Evolutionary conservation across 345 rosid genomes (phyloP), one percentile per base, ranked within the genome.

Genomic region (Brassica juncea): DNA sequence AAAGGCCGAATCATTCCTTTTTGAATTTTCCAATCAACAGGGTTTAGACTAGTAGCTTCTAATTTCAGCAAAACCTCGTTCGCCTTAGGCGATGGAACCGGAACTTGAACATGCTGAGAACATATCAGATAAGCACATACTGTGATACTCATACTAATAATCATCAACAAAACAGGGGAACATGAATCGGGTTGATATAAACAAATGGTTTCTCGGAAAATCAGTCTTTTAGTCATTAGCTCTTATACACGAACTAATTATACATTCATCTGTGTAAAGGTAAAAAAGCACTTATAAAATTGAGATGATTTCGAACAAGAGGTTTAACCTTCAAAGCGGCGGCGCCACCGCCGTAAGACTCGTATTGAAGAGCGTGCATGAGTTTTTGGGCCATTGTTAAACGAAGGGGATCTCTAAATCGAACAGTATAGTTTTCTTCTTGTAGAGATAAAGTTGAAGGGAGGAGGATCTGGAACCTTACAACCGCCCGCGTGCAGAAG

Each of bases 21-120:
- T 60, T 92, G 97, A 0, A 85, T 84, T 73, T 88, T 92, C 93
- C 91, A 87, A 71, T 90, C 97, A 54, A 84, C 74, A 8, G 97
- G 94, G 79, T 92, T 92, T 5, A 92, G 15, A 74, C 83, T 82
- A 28, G 77, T 73, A 2, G 94, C 94, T 82, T 92, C 91, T 49
- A 86, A 2, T 76, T 86, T 92, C n/a, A 92, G 6, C 80, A 83
- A 79, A 64, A 89, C 84, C 84, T 92, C 94, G 58, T 75, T 86
- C 64, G 66, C 82, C n/a, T 83, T 86, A 0, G 93, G 88, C 10
- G 69, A 54, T 8, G 91, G 87, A 30, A 86, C 82, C 0, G 86
- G 87, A 28, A 90, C 87, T 65, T 92, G 85, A 0, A 90, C 92
- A 73, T 92, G 90, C 97, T 92, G 84, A 44, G 67, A 69, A 57